Conservation (phyloP, 2,329 filamentous ascomycete genomes). For the Westerdykella aurantiaca region DNA sequence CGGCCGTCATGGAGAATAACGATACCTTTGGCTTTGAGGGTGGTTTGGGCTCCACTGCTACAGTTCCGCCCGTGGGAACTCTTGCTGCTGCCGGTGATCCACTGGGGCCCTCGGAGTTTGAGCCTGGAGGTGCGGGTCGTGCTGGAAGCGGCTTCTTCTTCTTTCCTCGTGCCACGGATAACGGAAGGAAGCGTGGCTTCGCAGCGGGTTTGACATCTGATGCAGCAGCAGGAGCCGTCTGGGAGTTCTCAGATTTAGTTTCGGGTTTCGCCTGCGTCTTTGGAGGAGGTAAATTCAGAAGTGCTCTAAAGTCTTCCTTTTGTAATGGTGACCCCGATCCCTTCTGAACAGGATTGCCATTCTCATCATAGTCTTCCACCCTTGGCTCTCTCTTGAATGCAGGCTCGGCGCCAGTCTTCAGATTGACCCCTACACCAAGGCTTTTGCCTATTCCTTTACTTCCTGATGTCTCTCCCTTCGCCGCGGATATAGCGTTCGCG, state of each 20-base stretch:
- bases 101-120: background rate
- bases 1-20: conserved; percentile 59
- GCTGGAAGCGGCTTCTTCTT: conserved; percentile 46
- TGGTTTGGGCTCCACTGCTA: conserved; percentile 16
- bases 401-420: conserved; percentile 79
- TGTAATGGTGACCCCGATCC: conserved; percentile 15
- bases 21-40: conserved; percentile 61
- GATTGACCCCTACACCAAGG: conserved; percentile 56
- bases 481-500: conserved; percentile 15
- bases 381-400: conserved; percentile 66
- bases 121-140: background rate
- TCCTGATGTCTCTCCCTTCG: conserved; percentile 19
- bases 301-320: conserved; percentile 27
- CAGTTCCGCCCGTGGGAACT: conserved; percentile 9
- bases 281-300: conserved; percentile 31
- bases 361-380: conserved; percentile 32
- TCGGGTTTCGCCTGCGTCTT: conserved; percentile 31
- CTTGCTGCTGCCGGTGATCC: conserved; percentile 11
- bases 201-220: conserved; percentile 63
- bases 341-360: conserved; percentile 27
- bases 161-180: conserved; percentile 74
- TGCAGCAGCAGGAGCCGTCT: conserved; percentile 32
- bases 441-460: conserved; percentile 32
- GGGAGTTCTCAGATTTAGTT: conserved; percentile 41
- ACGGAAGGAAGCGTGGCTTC: conserved; percentile 77